These are phyloP conservation scores for Neurospora sublineolata DNA, from an alignment of 495 filamentous ascomycete species.

Conservation along the genomic window DNA sequence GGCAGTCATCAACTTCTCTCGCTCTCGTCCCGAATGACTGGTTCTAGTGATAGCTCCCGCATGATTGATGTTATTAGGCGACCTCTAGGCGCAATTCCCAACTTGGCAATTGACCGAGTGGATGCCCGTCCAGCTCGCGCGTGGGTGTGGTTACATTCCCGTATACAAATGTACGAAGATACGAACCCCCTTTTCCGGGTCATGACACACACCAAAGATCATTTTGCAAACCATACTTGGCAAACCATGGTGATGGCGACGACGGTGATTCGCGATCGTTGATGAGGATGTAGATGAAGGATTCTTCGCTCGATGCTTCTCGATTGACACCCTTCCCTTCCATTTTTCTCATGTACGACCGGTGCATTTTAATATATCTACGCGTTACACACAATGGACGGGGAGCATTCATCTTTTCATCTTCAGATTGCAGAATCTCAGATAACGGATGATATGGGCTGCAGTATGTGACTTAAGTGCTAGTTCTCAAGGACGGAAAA, in stretches of 20 bases:
- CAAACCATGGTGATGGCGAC: not conserved
- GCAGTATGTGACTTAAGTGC: not conserved
- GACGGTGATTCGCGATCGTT: not conserved
- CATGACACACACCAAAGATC: not conserved
- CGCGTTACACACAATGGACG: not conserved
- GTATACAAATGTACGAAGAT: not conserved
- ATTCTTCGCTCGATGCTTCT: not conserved
- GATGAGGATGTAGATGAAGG: not conserved
- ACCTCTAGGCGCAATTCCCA: not conserved
- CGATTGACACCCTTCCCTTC: not conserved
- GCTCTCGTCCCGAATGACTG: not conserved
- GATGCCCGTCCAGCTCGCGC: not conserved
- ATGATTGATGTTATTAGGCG: not conserved
- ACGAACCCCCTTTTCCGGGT: not conserved
- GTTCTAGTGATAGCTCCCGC: not conserved
- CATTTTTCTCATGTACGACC: not conserved
- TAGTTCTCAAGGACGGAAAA: not conserved
- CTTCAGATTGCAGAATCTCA: not conserved
- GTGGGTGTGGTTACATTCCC: not conserved
- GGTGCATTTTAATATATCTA: not conserved
- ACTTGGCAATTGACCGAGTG: not conserved
- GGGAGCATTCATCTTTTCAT: not conserved
- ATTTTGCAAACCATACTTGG: not conserved
- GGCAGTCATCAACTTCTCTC: not conserved
- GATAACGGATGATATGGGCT: not conserved